These are phyloP conservation scores for Sarcocystis neurona DNA, from an alignment of 169 alveolate species.

Conservation along the genomic window DNA sequence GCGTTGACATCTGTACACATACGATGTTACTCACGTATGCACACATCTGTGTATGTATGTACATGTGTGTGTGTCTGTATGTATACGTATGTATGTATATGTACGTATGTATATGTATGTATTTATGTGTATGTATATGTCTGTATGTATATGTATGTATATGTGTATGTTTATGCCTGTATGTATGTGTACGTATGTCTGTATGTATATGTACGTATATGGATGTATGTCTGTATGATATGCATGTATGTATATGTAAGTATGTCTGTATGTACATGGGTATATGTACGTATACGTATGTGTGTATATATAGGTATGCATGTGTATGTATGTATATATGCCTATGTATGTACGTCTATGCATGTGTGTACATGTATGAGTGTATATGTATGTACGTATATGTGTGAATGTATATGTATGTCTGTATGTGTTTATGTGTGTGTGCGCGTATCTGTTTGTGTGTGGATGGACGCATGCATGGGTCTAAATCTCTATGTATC, in stretches of 20 bases:
- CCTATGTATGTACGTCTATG: no score
- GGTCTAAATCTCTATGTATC: no score
- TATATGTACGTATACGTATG: neutral
- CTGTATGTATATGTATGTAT: neutral
- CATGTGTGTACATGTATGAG: neutral
- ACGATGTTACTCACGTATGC: no score
- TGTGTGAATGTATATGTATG: no score
- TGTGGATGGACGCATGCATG: neutral
- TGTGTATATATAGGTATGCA: neutral
- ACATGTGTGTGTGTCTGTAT: no score
- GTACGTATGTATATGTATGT: no score
- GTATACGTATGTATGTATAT: no score
- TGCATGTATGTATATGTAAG: neutral
- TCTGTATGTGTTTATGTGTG: no score
- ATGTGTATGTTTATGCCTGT: neutral
- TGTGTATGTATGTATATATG: neutral
- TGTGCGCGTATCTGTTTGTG: neutral
- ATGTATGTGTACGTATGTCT: neutral
- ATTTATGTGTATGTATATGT: neutral
- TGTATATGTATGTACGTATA: no score
- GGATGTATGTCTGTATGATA: neutral
- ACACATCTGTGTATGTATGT: no score
- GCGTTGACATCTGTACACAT: no score
- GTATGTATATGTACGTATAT: neutral
- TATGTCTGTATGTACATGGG: neutral